Conservation (phyloP, 1,284 basidiomycete species). For the Tylopilus sp. region DNA sequence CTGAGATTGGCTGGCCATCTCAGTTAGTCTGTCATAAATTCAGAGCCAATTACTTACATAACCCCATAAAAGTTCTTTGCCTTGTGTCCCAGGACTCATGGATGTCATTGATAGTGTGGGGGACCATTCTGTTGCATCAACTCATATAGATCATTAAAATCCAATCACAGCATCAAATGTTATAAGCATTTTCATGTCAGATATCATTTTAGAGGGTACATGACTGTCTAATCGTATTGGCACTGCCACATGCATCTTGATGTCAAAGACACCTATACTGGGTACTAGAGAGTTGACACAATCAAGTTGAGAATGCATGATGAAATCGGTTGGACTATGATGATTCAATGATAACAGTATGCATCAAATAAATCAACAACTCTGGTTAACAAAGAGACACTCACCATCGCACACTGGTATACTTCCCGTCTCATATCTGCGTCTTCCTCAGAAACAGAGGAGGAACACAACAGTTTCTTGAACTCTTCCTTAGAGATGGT, state of each 20-base stretch:
- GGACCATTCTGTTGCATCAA: too few relatives aligned
- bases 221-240: slow-evolving; percentile 88
- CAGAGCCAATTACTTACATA: too few relatives aligned
- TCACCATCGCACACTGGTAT: slow-evolving; percentile 86
- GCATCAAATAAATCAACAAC: too few relatives aligned
- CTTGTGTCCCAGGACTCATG: too few relatives aligned
- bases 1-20: too few relatives aligned
- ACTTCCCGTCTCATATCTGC: slow-evolving; percentile 67
- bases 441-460: slow-evolving; percentile 50
- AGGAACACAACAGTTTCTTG: slow-evolving; percentile 64
- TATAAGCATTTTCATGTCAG: too few relatives aligned
- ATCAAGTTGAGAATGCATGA: slow-evolving; percentile 97
- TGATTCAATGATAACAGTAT: neutral
- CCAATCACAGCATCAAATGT: too few relatives aligned
- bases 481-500: slow-evolving; percentile 80
- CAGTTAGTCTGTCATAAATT: too few relatives aligned
- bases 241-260: slow-evolving; percentile 93
- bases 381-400: slow-evolving; percentile 12
- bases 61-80: too few relatives aligned
- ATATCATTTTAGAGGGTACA: too few relatives aligned
- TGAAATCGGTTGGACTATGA: slow-evolving; percentile 75
- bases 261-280: slow-evolving; percentile 93
- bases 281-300: slow-evolving; percentile 87
- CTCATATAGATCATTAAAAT: too few relatives aligned
- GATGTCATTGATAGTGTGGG: too few relatives aligned